Evolutionary conservation across 169 alveolate genomes (phyloP).

Genomic region (Cryptosporidium ryanae): DNA sequence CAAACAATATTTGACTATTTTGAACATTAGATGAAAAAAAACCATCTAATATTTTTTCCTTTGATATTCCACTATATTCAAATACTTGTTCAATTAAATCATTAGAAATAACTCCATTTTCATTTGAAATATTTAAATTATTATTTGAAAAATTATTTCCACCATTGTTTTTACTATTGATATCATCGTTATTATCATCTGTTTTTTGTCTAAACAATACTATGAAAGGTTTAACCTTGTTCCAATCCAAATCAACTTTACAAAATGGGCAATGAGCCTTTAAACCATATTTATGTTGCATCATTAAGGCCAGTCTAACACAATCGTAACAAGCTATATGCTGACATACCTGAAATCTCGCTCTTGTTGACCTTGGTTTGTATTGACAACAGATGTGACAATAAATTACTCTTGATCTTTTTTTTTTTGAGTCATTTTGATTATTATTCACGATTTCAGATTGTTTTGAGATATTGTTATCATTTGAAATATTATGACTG

Average conservation of each 20-base stretch:
- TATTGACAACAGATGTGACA: conserved; percentile 70
- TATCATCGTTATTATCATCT: neutral
- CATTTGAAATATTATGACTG: too few species aligned
- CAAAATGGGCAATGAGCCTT: conserved; percentile 75
- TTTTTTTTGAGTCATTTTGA: conserved; percentile 36
- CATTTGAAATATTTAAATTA: neutral
- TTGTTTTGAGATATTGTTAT: neutral
- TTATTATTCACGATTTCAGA: neutral
- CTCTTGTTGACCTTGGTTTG: conserved; percentile 72
- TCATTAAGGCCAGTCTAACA: conserved; percentile 66
- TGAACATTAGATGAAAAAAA: conserved; percentile 62
- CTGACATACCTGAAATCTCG: conserved; percentile 69
- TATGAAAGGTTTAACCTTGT: conserved; percentile 68
- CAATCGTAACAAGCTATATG: conserved; percentile 74
- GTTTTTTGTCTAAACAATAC: conserved; percentile 49
- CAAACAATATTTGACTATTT: neutral
- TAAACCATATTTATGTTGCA: conserved; percentile 37
- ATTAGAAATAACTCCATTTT: conserved; percentile 5
- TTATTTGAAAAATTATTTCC: neutral
- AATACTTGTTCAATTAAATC: conserved; percentile 52
- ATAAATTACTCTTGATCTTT: conserved; percentile 62
- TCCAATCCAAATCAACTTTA: conserved; percentile 62
- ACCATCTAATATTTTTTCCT: conserved; percentile 44
- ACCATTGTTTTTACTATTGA: neutral
- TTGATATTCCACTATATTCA: conserved; percentile 40